A percentile compares a stretch with the other conserved stretches of the same genome.
Evolutionary conservation across 2,329 filamentous ascomycete species (phyloP).

Genomic region (Ampelomyces quisqualis): DNA sequence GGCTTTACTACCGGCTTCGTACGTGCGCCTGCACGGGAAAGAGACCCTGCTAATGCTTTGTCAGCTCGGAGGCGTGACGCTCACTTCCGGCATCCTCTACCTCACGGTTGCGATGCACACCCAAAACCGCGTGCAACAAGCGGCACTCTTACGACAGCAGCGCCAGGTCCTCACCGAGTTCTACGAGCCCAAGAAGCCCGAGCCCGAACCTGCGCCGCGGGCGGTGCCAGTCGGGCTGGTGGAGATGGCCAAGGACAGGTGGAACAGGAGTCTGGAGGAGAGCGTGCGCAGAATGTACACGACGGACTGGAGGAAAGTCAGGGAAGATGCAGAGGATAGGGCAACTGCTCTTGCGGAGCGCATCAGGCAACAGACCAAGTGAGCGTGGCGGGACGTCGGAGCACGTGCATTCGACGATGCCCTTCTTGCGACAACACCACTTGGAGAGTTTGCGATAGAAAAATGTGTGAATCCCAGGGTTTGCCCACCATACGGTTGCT

Average conservation of each 20-base stretch:
- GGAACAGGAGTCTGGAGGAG: constrained; percentile 51
- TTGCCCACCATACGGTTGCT: background rate
- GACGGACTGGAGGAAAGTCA: constrained; percentile 49
- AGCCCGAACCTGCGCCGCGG: constrained; percentile 43
- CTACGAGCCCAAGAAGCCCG: constrained; percentile 46
- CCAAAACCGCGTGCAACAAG: constrained; percentile 50
- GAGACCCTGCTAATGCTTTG: constrained; percentile 9
- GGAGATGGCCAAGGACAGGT: constrained; percentile 53
- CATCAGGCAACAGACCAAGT: constrained; percentile 36
- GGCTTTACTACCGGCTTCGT: constrained; percentile 57
- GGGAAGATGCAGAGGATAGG: constrained; percentile 47
- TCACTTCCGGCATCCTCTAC: constrained; percentile 49
- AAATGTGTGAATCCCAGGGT: constrained; percentile 7
- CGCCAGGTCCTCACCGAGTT: constrained; percentile 47
- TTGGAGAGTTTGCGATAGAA: constrained; percentile 5
- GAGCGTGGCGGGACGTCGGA: too few relatives aligned
- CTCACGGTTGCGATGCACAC: constrained; percentile 47
- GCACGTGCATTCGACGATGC: constrained; percentile 21
- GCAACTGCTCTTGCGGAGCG: constrained; percentile 39
- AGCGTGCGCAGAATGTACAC: constrained; percentile 47
- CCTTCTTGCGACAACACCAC: constrained; percentile 18
- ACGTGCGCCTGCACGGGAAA: constrained; percentile 16
- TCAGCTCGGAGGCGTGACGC: constrained; percentile 52
- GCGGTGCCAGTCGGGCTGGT: constrained; percentile 45
- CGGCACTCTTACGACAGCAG: constrained; percentile 50